Percentiles rank a stretch among this genome's conserved stretches.
Evolutionary conservation across 768 basidiomycete species (phyloP).

Genomic region (Suillus plorans): DNA sequence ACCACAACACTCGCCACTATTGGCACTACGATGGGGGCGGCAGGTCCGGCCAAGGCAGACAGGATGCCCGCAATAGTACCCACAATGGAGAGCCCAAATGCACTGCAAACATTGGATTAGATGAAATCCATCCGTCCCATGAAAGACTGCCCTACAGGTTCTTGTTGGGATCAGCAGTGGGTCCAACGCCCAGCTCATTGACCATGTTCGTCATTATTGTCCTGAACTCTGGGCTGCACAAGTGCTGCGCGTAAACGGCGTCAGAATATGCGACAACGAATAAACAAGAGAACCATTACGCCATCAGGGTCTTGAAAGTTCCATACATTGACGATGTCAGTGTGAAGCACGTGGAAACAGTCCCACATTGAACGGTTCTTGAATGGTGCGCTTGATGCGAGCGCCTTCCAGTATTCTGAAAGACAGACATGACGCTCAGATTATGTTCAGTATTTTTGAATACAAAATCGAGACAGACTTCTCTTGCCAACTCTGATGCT

Average conservation of each 20-base stretch:
- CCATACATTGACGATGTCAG: slow-evolving; percentile 20
- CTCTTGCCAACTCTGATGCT: slow-evolving; percentile 3
- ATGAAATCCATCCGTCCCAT: neutral
- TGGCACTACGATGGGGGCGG: neutral
- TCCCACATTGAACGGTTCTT: neutral
- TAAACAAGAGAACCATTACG: neutral
- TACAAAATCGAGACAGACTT: slow-evolving; percentile 4
- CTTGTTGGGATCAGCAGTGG: neutral
- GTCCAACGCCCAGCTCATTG: neutral
- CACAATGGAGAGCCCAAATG: neutral
- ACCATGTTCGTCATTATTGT: neutral
- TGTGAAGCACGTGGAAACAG: slow-evolving; percentile 19
- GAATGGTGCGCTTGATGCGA: slow-evolving; percentile 15
- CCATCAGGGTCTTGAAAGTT: slow-evolving; percentile 15
- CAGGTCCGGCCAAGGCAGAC: neutral
- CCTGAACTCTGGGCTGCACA: slow-evolving; percentile 1
- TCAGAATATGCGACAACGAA: neutral
- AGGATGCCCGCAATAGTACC: neutral
- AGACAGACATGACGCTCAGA: neutral
- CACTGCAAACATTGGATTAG: neutral
- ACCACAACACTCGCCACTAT: neutral
- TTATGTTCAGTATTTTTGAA: slow-evolving; percentile 8
- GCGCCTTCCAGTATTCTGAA: slow-evolving; percentile 20
- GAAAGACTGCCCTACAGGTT: neutral
- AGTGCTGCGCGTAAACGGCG: neutral